Evolutionary conservation across 75 land plant species (phyloP), one percentile per base, ranked within the genome.

Genomic region (Ceratopteris richardii): DNA sequence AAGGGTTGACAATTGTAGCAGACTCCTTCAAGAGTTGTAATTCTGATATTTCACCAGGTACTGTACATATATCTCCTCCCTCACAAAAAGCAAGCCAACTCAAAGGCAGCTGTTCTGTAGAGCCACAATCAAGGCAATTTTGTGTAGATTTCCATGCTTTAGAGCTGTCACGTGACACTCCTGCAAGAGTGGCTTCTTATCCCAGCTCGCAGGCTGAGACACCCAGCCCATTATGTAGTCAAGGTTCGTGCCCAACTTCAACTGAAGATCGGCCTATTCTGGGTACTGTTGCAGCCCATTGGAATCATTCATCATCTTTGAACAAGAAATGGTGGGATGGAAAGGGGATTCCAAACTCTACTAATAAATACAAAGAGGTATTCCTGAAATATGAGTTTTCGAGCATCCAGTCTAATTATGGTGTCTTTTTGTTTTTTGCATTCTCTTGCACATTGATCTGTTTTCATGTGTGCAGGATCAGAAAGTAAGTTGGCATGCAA

Each of bases 321-420:
- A 25, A 29, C 56, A 36, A 27, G 25, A 74, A 76, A 33, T 24
- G 57, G 63, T 85, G 83, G 83, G 90, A 82, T 71, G 91, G 90
- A 47, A 80, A 83, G 59, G 96, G 96, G 12, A 86, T 86, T 29
- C 87, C 87, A 57, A 86, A 90, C 61, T 75, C 87, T 13, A 86
- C 96, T 16, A 80, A 60, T 33, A 90, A 90, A 51, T 90, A 90
- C 57, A 87, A 82, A 56, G 93, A 87, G 88, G 96, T 90, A 74
- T 4, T 53, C 30, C 3, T 14, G 27, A 16, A 21, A 10, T 42
- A 20, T 29, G 13, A 40, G 26, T 51, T 11, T 9, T 56, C 25
- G 17, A 30, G 47, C 24, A n/a, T n/a, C n/a, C n/a, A n/a, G n/a
- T n/a, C n/a, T n/a, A n/a, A n/a, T n/a, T n/a, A n/a, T n/a, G n/a